These are phyloP conservation scores for Phialemonium atrogriseum DNA, from an alignment of 2,329 filamentous ascomycete genomes.

Conservation along the genomic window DNA sequence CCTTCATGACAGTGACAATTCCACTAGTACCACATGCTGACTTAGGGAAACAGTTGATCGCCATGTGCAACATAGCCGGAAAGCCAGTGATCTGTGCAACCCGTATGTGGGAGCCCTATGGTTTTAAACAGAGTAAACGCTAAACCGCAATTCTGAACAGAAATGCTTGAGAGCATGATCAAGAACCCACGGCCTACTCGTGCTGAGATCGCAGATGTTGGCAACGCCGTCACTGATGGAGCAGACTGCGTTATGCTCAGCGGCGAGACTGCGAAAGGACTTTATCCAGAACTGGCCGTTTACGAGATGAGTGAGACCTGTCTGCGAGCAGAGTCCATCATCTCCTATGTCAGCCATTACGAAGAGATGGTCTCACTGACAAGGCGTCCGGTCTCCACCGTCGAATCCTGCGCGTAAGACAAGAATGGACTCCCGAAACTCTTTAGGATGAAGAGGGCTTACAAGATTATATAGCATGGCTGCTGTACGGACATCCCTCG, in stretches of 20 bases:
- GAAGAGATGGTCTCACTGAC: slow-evolving; percentile 85
- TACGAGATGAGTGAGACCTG: slow-evolving; percentile 98
- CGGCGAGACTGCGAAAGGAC: slow-evolving; percentile 96
- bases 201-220: slow-evolving; percentile 96
- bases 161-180: slow-evolving; percentile 99
- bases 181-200: slow-evolving; percentile 98
- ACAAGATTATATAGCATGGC: no score
- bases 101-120: no score
- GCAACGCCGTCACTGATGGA: slow-evolving; percentile 94
- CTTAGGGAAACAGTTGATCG: no score
- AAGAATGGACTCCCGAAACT: no score
- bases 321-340: slow-evolving; percentile 91
- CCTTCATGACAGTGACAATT: no score
- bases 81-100: slow-evolving; percentile 99
- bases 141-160: no score
- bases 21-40: no score
- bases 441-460: no score
- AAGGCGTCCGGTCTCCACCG: slow-evolving; percentile 75
- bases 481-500: slow-evolving; percentile 88
- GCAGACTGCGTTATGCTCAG: slow-evolving; percentile 99
- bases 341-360: slow-evolving; percentile 93
- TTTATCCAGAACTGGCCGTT: slow-evolving; percentile 86
- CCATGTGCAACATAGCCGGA: slow-evolving; percentile 98
- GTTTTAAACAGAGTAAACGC: no score
- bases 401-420: slow-evolving; percentile 93